Conservation (phyloP, 345 rosid species). For the Streptanthus diversifolius region DNA sequence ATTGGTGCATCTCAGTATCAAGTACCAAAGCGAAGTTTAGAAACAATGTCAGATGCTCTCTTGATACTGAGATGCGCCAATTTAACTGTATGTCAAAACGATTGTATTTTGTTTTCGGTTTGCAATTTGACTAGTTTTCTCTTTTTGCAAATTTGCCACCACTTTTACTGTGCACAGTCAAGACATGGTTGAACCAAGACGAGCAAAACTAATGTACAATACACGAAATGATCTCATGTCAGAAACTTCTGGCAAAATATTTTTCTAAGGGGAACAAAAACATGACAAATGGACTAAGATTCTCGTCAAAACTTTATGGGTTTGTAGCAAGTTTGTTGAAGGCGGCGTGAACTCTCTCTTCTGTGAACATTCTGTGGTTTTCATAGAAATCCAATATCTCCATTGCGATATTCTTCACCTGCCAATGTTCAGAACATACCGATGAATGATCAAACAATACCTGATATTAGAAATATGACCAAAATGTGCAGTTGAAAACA, state of each 20-base stretch:
- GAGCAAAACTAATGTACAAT: constrained; percentile 12
- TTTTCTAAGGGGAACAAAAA: background rate
- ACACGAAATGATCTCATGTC: background rate
- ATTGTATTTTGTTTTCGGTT: background rate
- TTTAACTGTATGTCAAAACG: background rate
- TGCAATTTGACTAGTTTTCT: background rate
- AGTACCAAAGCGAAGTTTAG: too few species aligned
- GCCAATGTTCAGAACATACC: constrained; percentile 11
- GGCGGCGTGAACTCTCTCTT: constrained; percentile 38
- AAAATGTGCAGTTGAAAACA: background rate
- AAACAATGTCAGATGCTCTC: background rate
- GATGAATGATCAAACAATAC: background rate
- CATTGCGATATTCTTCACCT: constrained; percentile 56
- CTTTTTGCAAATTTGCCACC: background rate
- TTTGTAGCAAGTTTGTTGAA: constrained; percentile 62
- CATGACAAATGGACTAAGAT: background rate
- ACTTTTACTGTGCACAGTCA: background rate
- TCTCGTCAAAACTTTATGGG: constrained; percentile 32
- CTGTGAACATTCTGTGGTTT: constrained; percentile 39
- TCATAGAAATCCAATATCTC: constrained; percentile 56
- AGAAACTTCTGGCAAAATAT: background rate
- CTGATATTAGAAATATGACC: background rate
- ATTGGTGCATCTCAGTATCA: too few species aligned
- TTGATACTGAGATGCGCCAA: background rate
- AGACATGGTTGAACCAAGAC: background rate